phyloP scores from a whole-genome alignment of 495 filamentous ascomycete genomes.

The Penicillium alfredii region DNA sequence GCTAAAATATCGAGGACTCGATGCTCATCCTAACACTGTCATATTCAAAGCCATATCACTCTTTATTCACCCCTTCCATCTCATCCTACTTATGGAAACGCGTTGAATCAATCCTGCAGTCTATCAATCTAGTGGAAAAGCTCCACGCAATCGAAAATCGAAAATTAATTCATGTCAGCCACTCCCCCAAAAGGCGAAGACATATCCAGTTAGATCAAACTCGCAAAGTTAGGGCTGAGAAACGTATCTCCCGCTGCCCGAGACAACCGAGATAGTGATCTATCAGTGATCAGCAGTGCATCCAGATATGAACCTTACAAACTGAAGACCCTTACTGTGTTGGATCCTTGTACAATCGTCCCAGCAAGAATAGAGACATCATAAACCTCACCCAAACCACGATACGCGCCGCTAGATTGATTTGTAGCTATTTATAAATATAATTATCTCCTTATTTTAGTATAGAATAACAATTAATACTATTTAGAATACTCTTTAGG shows the following conservation, averaged over 20 bases:
- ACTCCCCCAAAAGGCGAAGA: neutral
- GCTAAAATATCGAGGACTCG: too few species aligned
- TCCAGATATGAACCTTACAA: neutral
- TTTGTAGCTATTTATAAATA: too few species aligned
- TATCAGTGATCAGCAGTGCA: too few species aligned
- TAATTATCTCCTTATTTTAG: too few species aligned
- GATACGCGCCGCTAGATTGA: constrained; percentile 60
- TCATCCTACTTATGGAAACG: too few species aligned
- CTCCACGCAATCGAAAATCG: constrained; percentile 55
- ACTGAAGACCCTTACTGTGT: constrained; percentile 36
- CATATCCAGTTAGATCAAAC: too few species aligned
- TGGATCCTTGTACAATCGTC: constrained; percentile 50
- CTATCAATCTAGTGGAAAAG: constrained; percentile 46
- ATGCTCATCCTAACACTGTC: too few species aligned
- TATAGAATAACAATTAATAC: too few species aligned
- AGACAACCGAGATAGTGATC: constrained; percentile 53
- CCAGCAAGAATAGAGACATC: constrained; percentile 49
- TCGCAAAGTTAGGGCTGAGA: constrained; percentile 57
- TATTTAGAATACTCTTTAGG: too few species aligned
- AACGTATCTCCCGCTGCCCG: constrained; percentile 51
- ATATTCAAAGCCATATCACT: too few species aligned
- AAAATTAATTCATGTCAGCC: neutral
- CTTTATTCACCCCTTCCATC: too few species aligned
- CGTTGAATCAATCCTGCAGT: too few species aligned
- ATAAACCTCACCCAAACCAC: constrained; percentile 57